Conservation (phyloP, 352 stramenopile species). For the Globisporangium spiculum region DNA sequence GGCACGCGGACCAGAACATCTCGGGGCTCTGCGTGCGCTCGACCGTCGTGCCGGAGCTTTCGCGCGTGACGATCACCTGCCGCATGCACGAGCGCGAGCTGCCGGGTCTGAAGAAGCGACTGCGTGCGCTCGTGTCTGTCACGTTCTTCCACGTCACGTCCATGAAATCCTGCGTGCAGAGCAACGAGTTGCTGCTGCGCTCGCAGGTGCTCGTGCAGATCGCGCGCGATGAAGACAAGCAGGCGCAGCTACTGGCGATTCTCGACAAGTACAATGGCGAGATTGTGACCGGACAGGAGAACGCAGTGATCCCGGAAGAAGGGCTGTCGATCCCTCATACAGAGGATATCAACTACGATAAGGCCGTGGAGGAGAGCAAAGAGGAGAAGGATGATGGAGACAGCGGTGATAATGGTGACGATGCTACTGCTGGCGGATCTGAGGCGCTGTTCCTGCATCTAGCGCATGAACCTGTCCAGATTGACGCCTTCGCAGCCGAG, state of each 20-base stretch:
- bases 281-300: slow-evolving; percentile 30
- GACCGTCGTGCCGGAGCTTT: slow-evolving; percentile 72
- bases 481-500: slow-evolving; percentile 39
- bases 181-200: slow-evolving; percentile 60
- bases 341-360: slow-evolving; percentile 24
- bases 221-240: slow-evolving; percentile 16
- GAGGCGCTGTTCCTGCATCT: slow-evolving; percentile 41
- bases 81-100: slow-evolving; percentile 51
- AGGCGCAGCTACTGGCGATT: slow-evolving; percentile 23
- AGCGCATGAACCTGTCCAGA: slow-evolving; percentile 41
- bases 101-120: slow-evolving; percentile 48
- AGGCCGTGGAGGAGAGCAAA: slow-evolving; percentile 10
- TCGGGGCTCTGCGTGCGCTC: slow-evolving; percentile 66
- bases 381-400: neutral
- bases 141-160: slow-evolving; percentile 82
- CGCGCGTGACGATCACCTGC: slow-evolving; percentile 72
- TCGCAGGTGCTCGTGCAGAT: slow-evolving; percentile 59
- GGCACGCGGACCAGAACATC: slow-evolving; percentile 71
- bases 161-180: slow-evolving; percentile 55
- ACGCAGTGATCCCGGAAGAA: slow-evolving; percentile 28
- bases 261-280: slow-evolving; percentile 40
- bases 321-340: slow-evolving; percentile 21
- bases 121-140: slow-evolving; percentile 60
- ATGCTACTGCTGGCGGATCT: neutral
- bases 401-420: neutral